Evolutionary conservation across 2,329 filamentous ascomycete species (phyloP).

Genomic region (Didymella pomorum): DNA sequence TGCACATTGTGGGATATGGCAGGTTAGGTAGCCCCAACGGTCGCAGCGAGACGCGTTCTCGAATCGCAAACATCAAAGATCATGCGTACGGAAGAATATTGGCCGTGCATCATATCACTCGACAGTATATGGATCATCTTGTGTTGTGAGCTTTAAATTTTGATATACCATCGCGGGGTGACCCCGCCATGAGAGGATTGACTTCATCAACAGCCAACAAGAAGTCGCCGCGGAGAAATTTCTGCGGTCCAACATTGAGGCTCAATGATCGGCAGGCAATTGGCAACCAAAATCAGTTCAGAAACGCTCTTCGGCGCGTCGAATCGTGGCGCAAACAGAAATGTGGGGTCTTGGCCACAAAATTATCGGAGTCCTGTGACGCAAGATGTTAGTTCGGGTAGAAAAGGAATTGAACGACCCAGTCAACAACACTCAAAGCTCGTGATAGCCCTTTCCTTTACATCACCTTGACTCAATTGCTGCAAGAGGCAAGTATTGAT

Average conservation of each 20-base stretch:
- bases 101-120: neutral
- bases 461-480: slow-evolving; percentile 11
- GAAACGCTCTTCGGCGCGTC: slow-evolving; percentile 24
- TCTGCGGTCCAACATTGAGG: slow-evolving; percentile 15
- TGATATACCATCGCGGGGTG: slow-evolving; percentile 8
- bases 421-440: slow-evolving; percentile 23
- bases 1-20: slow-evolving; percentile 4
- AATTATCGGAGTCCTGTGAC: slow-evolving; percentile 36
- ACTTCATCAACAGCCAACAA: slow-evolving; percentile 1
- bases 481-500: slow-evolving; percentile 4
- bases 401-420: slow-evolving; percentile 27
- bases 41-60: slow-evolving; percentile 2
- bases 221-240: slow-evolving; percentile 21
- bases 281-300: slow-evolving; percentile 21
- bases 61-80: neutral
- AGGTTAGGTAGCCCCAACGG: slow-evolving; percentile 1
- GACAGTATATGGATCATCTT: neutral
- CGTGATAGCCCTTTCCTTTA: slow-evolving; percentile 20
- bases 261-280: slow-evolving; percentile 22
- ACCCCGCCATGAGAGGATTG: slow-evolving; percentile 7
- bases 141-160: slow-evolving; percentile 1
- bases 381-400: slow-evolving; percentile 28
- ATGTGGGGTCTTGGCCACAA: slow-evolving; percentile 43
- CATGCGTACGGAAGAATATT: slow-evolving; percentile 10
- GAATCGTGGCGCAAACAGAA: slow-evolving; percentile 27